Evolutionary conservation across 345 rosid genomes (phyloP), one percentile per base, ranked within the genome.

Genomic region (Populus davidiana): DNA sequence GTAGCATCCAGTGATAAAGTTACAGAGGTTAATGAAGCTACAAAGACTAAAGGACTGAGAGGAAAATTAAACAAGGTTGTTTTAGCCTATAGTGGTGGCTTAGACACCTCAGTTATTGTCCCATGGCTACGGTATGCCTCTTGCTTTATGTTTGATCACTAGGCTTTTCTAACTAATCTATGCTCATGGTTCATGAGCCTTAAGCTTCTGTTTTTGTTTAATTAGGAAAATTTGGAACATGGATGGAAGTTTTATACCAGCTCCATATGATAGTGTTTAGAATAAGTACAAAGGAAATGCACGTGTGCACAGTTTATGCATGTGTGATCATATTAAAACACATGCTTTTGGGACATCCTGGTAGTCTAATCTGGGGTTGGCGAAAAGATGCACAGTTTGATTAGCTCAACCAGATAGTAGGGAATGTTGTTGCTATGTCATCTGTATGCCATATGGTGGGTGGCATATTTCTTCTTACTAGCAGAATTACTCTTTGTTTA

Each of bases 81-180:
- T 77, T 88, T 96, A 59, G 97, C 99, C 69, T 96, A 93, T 73
- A 93, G 99, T 70, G 99, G 99, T 66, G 99, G 99, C 73, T 84
- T 96, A 71, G 98, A 96, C 86, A 96, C 99, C 71, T 96, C 97
- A 5, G 98, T 96, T 5, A 93, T 93, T 74, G 99, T 96, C 47
- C 99, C 99, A 27, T 96, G 99, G 99, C 85, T 96, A 59, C 92
- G 94, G 98, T 96, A 83, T 38, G 75, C 21, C 69, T 71, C 31
- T 64, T 75, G 68, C 69, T 66, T 69, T 54, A 65, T 69, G 39
- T 72, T 83, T 54, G n/a, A 71, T 77, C 7, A 35, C 50, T n/a
- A n/a, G 56, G 7, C 43, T 72, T 77, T 75, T 27, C 49, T 27
- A 16, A 36, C 33, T 67, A 67, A 33, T 4, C 11, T n/a, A 64